Conservation (phyloP, 2,329 filamentous ascomycete genomes). For the Epichloe elymi region DNA sequence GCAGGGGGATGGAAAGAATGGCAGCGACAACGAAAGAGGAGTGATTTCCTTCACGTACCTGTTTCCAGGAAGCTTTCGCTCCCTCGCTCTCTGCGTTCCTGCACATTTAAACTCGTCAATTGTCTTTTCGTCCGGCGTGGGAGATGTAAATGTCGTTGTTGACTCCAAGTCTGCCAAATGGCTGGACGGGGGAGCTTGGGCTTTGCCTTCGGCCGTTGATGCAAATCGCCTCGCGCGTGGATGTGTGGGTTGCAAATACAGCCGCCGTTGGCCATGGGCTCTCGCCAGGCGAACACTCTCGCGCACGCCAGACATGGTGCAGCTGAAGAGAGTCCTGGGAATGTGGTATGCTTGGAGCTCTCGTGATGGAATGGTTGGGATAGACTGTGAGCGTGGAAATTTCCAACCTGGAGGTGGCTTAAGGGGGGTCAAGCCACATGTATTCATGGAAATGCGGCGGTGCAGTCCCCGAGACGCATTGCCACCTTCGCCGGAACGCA, state of each 20-base stretch:
- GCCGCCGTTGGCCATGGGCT: slow-evolving; percentile 16
- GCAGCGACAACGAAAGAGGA: slow-evolving; percentile 21
- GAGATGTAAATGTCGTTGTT: slow-evolving; percentile 33
- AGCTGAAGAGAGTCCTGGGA: not conserved
- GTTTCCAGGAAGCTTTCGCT: slow-evolving; percentile 31
- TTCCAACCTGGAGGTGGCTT: slow-evolving; percentile 15
- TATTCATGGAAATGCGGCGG: slow-evolving; percentile 5
- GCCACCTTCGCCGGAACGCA: too few species aligned
- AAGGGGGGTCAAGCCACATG: slow-evolving; percentile 12
- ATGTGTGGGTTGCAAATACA: slow-evolving; percentile 13
- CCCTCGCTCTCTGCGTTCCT: slow-evolving; percentile 21
- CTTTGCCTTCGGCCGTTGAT: slow-evolving; percentile 30
- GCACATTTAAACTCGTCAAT: slow-evolving; percentile 28
- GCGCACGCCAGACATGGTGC: slow-evolving; percentile 28
- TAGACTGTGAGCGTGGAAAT: slow-evolving; percentile 17
- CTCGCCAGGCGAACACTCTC: slow-evolving; percentile 25
- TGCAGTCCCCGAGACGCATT: not conserved
- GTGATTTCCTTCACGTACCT: slow-evolving; percentile 21
- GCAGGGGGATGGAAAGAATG: slow-evolving; percentile 5
- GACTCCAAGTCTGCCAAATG: slow-evolving; percentile 35
- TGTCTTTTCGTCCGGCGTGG: slow-evolving; percentile 24
- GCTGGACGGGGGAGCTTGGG: slow-evolving; percentile 12
- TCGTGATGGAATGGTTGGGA: not conserved
- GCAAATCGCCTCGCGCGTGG: slow-evolving; percentile 27
- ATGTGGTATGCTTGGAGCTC: not conserved